A percentile compares a stretch with the other conserved stretches of the same genome.
phyloP scores from a whole-genome alignment of 805 yeast species.

The Alloascoidea africana region DNA sequence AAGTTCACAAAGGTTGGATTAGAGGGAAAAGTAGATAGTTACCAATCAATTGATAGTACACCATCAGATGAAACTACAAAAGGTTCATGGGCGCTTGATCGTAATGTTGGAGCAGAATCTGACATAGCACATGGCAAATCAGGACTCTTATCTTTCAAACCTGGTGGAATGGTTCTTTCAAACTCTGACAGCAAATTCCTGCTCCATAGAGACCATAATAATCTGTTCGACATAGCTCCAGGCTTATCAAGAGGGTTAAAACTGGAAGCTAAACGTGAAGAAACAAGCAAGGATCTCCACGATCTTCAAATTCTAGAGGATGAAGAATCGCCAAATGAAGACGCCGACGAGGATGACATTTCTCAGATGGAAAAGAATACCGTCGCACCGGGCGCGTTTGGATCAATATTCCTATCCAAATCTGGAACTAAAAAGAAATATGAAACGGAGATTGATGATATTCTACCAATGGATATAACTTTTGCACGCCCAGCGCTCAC shows the following conservation, averaged over 20 bases:
- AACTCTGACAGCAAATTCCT: slow-evolving; percentile 9
- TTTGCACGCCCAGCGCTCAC: slow-evolving; percentile 24
- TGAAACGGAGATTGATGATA: slow-evolving; percentile 22
- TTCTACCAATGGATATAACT: slow-evolving; percentile 34
- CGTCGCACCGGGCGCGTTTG: background rate
- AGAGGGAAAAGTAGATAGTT: slow-evolving; percentile 47
- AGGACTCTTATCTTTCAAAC: slow-evolving; percentile 74
- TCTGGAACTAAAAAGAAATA: slow-evolving; percentile 4
- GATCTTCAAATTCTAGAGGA: background rate
- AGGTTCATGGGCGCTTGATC: slow-evolving; percentile 56
- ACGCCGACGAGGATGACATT: slow-evolving; percentile 8
- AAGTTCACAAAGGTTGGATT: slow-evolving; percentile 66
- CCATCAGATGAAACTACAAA: slow-evolving; percentile 38
- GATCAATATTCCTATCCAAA: slow-evolving; percentile 4
- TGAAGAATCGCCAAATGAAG: slow-evolving; percentile 29
- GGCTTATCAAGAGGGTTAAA: slow-evolving; percentile 65
- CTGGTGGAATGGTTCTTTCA: slow-evolving; percentile 58
- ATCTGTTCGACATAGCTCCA: slow-evolving; percentile 71
- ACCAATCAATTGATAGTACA: slow-evolving; percentile 45
- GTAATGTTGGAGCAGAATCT: slow-evolving; percentile 49
- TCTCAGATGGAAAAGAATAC: slow-evolving; percentile 4
- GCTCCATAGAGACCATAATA: slow-evolving; percentile 54
- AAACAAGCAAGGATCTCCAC: slow-evolving; percentile 7
- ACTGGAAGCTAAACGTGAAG: slow-evolving; percentile 11
- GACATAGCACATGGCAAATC: slow-evolving; percentile 57